These are phyloP conservation scores for Rosa rugosa DNA, from an alignment of 306 rosid species.

Conservation along the genomic window DNA sequence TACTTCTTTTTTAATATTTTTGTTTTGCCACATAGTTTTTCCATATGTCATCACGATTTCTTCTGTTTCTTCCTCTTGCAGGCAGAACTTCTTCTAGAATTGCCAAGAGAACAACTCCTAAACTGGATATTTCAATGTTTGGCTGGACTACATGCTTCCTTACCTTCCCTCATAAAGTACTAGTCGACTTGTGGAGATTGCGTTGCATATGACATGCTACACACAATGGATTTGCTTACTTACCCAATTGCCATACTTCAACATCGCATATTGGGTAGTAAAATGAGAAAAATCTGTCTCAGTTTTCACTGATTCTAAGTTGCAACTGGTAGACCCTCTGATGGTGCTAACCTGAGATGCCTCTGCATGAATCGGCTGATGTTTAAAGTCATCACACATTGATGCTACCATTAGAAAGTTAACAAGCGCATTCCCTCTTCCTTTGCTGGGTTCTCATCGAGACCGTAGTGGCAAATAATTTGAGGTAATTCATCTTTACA, in stretches of 20 bases:
- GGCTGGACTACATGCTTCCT: constrained; percentile 88
- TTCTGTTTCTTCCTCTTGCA: constrained; percentile 38
- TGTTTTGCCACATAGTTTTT: neutral
- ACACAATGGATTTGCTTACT: neutral
- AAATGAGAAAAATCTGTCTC: constrained; percentile 10
- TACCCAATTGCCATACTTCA: neutral
- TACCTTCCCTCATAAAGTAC: constrained; percentile 79
- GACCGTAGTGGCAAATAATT: neutral
- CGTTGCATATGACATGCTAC: neutral
- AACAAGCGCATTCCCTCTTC: neutral
- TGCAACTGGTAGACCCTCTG: neutral
- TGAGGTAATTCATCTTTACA: constrained; percentile 6
- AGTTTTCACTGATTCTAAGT: neutral
- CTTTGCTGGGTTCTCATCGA: neutral
- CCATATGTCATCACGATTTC: neutral
- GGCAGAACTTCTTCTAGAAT: constrained; percentile 94
- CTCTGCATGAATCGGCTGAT: constrained; percentile 26
- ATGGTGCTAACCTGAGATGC: constrained; percentile 23
- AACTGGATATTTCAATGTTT: constrained; percentile 93
- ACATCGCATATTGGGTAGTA: constrained; percentile 5
- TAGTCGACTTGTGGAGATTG: constrained; percentile 24
- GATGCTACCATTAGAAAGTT: neutral
- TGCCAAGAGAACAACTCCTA: constrained; percentile 88
- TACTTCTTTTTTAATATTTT: neutral
- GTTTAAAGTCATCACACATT: constrained; percentile 13